phyloP scores from a whole-genome alignment of 495 filamentous ascomycete genomes.

The Penicillium argentinense region DNA sequence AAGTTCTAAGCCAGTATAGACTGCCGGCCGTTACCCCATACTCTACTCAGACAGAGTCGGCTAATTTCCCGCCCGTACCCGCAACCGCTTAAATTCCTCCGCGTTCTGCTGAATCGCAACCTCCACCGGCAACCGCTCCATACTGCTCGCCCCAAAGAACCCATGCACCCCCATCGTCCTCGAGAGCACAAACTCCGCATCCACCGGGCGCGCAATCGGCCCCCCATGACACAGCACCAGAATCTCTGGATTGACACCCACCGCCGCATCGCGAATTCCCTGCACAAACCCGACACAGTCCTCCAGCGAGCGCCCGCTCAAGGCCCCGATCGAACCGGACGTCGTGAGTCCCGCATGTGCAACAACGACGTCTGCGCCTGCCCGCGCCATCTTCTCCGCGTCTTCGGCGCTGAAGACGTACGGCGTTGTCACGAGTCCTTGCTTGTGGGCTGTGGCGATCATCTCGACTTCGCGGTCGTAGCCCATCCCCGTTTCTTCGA shows the following conservation, averaged over 20 bases:
- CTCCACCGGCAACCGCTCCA: slow-evolving; percentile 72
- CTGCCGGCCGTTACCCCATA: no score
- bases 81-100: slow-evolving; percentile 57
- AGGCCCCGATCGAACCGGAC: slow-evolving; percentile 61
- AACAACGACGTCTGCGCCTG: slow-evolving; percentile 66
- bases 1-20: no score
- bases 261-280: slow-evolving; percentile 60
- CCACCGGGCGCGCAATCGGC: slow-evolving; percentile 59
- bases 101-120: slow-evolving; percentile 62
- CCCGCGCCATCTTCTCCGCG: slow-evolving; percentile 57
- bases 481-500: slow-evolving; percentile 72
- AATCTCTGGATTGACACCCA: slow-evolving; percentile 52
- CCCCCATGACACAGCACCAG: slow-evolving; percentile 72
- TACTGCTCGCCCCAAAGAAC: slow-evolving; percentile 69
- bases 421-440: slow-evolving; percentile 64
- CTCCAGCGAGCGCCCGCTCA: slow-evolving; percentile 59
- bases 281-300: slow-evolving; percentile 59
- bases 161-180: slow-evolving; percentile 63
- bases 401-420: slow-evolving; percentile 66
- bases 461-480: slow-evolving; percentile 65
- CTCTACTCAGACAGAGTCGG: slow-evolving; percentile 8
- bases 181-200: slow-evolving; percentile 61
- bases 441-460: slow-evolving; percentile 52
- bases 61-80: slow-evolving; percentile 12
- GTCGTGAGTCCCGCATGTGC: slow-evolving; percentile 71